A percentile compares a stretch with the other conserved stretches of the same genome.
Conservation (phyloP, 2,329 filamentous ascomycete species). For the Botrytis squamosa region DNA sequence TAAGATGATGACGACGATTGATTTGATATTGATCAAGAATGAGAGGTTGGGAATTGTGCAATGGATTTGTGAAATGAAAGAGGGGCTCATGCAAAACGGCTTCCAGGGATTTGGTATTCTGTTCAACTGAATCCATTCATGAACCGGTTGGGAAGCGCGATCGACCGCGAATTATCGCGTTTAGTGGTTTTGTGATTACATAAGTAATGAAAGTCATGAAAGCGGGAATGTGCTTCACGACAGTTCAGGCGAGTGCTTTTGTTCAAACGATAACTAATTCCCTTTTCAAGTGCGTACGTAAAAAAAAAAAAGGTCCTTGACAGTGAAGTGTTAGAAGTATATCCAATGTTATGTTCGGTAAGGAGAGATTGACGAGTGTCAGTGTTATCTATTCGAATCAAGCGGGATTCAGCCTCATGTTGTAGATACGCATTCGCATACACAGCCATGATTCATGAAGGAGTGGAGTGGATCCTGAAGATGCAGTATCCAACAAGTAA, state of each 20-base stretch:
- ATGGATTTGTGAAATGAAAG: slow-evolving; percentile 11
- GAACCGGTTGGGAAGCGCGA: not conserved
- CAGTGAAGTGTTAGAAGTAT: not conserved
- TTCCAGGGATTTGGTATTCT: not conserved
- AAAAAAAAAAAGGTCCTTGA: not conserved
- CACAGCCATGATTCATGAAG: not conserved
- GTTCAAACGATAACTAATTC: not conserved
- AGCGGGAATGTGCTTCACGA: not conserved
- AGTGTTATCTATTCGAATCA: not conserved
- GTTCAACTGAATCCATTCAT: not conserved
- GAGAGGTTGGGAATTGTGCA: slow-evolving; percentile 9
- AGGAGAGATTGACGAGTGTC: not conserved
- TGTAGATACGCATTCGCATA: not conserved
- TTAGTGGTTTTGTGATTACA: slow-evolving; percentile 2
- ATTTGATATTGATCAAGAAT: not conserved
- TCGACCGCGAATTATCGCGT: slow-evolving; percentile 9
- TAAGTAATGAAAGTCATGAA: not conserved
- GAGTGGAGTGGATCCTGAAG: not conserved
- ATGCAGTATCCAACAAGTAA: not conserved
- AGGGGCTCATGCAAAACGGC: not conserved
- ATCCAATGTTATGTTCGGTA: not conserved
- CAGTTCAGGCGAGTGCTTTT: not conserved
- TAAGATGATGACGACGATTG: not conserved
- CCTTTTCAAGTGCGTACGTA: not conserved
- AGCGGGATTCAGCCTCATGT: slow-evolving; percentile 8